Conservation (phyloP, 1,284 basidiomycete genomes). For the Singerocomus rubriflavus region DNA sequence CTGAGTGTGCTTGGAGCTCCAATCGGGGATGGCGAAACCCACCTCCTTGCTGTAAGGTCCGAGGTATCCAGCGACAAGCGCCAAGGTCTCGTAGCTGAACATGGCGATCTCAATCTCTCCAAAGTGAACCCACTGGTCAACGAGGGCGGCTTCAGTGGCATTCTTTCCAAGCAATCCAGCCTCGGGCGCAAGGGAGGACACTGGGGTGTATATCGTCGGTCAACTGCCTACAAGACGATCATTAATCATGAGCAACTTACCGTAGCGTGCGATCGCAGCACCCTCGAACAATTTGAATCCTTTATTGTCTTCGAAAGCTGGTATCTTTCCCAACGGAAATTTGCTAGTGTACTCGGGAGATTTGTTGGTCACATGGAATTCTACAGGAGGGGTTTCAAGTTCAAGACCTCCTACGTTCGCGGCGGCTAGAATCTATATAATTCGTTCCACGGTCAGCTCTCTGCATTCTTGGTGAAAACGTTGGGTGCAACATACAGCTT, state of each 20-base stretch:
- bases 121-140: slow-evolving; percentile 55
- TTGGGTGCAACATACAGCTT: slow-evolving; percentile 22
- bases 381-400: slow-evolving; percentile 21
- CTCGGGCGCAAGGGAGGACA: slow-evolving; percentile 50
- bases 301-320: slow-evolving; percentile 51
- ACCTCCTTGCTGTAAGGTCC: slow-evolving; percentile 31
- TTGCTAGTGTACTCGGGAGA: slow-evolving; percentile 45
- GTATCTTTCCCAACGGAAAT: slow-evolving; percentile 50
- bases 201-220: slow-evolving; percentile 27
- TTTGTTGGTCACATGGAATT: slow-evolving; percentile 37
- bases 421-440: slow-evolving; percentile 23
- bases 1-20: background rate
- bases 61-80: slow-evolving; percentile 17
- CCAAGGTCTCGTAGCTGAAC: slow-evolving; percentile 22
- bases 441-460: no score
- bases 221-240: background rate
- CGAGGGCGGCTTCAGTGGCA: slow-evolving; percentile 44
- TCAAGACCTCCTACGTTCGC: slow-evolving; percentile 28
- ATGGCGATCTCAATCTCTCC: slow-evolving; percentile 45
- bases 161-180: slow-evolving; percentile 49
- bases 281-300: slow-evolving; percentile 54
- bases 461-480: no score
- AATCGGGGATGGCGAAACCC: background rate
- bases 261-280: slow-evolving; percentile 55
- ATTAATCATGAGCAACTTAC: slow-evolving; percentile 38